A percentile compares a stretch with the other conserved stretches of the same genome.
phyloP scores from a whole-genome alignment of 805 yeast genomes.

The Naumovozyma castellii region DNA sequence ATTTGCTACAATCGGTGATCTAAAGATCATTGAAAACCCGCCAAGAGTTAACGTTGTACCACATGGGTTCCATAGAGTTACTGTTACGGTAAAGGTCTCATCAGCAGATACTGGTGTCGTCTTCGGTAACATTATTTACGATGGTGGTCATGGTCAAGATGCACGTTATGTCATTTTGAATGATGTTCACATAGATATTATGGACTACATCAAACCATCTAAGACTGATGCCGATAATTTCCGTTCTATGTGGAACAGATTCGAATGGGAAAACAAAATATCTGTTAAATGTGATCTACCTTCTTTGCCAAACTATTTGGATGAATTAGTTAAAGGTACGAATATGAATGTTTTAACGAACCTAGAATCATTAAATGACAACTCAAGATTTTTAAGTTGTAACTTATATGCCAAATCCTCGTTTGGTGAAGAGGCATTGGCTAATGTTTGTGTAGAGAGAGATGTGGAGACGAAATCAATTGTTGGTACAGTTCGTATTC shows the following conservation, averaged over 20 bases:
- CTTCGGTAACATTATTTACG: slow-evolving; percentile 93
- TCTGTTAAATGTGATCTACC: slow-evolving; percentile 64
- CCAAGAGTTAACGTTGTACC: slow-evolving; percentile 86
- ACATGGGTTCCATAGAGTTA: slow-evolving; percentile 89
- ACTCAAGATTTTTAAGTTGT: slow-evolving; percentile 74
- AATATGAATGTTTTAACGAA: slow-evolving; percentile 93
- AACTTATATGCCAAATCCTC: slow-evolving; percentile 85
- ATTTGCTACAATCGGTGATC: slow-evolving; percentile 91
- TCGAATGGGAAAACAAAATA: slow-evolving; percentile 98
- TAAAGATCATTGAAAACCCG: slow-evolving; percentile 89
- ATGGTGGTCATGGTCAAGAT: slow-evolving; percentile 88
- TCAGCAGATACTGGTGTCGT: slow-evolving; percentile 98
- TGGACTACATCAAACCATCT: slow-evolving; percentile 97
- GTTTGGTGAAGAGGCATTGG: slow-evolving; percentile 96
- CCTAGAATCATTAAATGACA: slow-evolving; percentile 81
- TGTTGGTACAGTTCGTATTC: slow-evolving; percentile 88
- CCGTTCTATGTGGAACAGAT: slow-evolving; percentile 98
- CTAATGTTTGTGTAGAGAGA: slow-evolving; percentile 88
- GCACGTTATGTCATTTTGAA: slow-evolving; percentile 82
- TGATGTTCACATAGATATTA: slow-evolving; percentile 90
- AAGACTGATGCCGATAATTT: slow-evolving; percentile 77
- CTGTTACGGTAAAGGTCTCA: slow-evolving; percentile 84
- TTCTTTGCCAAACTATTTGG: slow-evolving; percentile 68
- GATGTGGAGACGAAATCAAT: slow-evolving; percentile 57
- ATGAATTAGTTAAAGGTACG: slow-evolving; percentile 60